phyloP scores from a whole-genome alignment of 345 rosid species.

The Arabidopsis arenosa region DNA sequence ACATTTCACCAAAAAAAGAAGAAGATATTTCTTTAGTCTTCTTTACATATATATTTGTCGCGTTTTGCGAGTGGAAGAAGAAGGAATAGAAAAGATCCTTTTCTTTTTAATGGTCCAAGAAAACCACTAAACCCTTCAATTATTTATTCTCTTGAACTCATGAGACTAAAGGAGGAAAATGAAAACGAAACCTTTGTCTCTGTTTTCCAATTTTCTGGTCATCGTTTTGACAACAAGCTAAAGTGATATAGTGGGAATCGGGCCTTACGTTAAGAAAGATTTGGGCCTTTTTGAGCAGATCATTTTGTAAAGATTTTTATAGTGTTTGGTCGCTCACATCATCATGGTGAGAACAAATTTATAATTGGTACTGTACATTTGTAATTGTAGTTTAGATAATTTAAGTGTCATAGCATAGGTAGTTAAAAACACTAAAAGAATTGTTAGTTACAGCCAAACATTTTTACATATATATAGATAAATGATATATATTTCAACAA shows the following conservation, averaged over 20 bases:
- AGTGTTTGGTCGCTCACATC: neutral
- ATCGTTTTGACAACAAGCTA: slow-evolving; percentile 23
- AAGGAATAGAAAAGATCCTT: neutral
- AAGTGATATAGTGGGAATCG: slow-evolving; percentile 3
- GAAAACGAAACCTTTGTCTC: slow-evolving; percentile 9
- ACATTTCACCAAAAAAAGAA: neutral
- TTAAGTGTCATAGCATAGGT: neutral
- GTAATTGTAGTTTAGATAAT: neutral
- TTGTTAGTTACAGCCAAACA: neutral
- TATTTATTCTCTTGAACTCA: neutral
- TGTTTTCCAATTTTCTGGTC: neutral
- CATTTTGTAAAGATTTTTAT: too few relatives aligned
- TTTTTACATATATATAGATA: neutral
- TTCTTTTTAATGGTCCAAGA: neutral
- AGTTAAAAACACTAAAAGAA: neutral
- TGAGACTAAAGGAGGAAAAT: neutral
- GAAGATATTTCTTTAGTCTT: neutral
- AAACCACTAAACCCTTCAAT: neutral
- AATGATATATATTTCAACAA: neutral
- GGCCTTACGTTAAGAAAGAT: neutral
- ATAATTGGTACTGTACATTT: neutral
- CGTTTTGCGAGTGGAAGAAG: slow-evolving; percentile 8
- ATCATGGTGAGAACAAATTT: neutral
- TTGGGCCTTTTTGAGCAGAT: slow-evolving; percentile 5
- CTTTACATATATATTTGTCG: neutral